Base-by-base conservation (phyloP, 1,284 basidiomycete species). In the Sporisorium graminicola region DNA sequence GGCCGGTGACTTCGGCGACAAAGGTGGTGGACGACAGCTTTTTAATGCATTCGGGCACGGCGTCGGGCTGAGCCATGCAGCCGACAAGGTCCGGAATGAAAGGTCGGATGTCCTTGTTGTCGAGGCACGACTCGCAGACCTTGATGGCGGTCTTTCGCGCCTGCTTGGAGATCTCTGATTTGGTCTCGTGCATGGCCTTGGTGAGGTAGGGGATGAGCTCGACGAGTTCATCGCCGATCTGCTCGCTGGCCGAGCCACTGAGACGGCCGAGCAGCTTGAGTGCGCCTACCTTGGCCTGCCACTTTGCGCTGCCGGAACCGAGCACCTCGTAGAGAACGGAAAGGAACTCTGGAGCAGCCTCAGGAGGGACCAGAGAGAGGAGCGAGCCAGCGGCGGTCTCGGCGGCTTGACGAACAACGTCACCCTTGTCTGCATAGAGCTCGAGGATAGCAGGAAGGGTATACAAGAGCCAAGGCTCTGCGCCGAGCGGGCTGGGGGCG, bases 1-100 rank as follows among this genome's bases (percentile, higher is more conserved):
- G 96, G 1, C 94, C 92, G 35, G 93, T 98, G 79, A 99, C 95
- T 87, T 99, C 96, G 60, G 95, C 94, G 67, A 99, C 97, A 82
- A 98, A 99, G 16, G 96, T 98, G 43, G 94, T 95, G 64, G 91
- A 92, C 8, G 94, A 95, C 10, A 98, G 89, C 53, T 94, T 91
- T 88, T 99, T 99, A 90, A 99, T 95, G 82, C 95, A 97, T 44
- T 92, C 91, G 10, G 95, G 91, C 20, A 98, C 95, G 47, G 88
- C 87, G 57, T 88, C 86, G 5, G 96, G 94, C 80, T 94, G 91
- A 55, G 92, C 91, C 96, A 99, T 99, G 76, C 86, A 87, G 42
- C 85, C 94, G 72, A 99, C 95, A 70, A 99, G 91, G 52, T 91
- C 89, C 49, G 93, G 91, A 66, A 97, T 93, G 87, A 98, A 96